A percentile compares a stretch with the other conserved stretches of the same genome.
These are phyloP conservation scores for Neopestalotiopsis clavispora DNA, from an alignment of 2,329 filamentous ascomycete species.

Conservation along the genomic window DNA sequence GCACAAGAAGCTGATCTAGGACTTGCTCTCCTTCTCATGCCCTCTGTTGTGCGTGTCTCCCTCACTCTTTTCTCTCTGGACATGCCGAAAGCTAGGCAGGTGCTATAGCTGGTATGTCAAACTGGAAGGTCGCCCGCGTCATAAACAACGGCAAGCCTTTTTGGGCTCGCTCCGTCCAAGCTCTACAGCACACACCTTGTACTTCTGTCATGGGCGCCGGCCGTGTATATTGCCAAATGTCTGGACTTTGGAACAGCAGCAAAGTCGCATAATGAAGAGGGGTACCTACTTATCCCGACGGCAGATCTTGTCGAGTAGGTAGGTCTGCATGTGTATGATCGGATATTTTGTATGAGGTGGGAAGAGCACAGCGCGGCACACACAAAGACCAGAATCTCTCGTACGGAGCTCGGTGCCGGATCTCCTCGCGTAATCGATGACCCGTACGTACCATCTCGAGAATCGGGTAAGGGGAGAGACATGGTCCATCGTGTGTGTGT, in stretches of 20 bases:
- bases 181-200: background rate
- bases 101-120: constrained; percentile 5
- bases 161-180: constrained; percentile 6
- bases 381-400: background rate
- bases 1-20: background rate
- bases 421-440: background rate
- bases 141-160: background rate
- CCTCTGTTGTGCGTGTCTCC: no score
- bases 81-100: constrained; percentile 7
- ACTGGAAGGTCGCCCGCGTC: background rate
- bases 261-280: background rate
- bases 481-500: background rate
- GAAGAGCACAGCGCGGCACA: background rate
- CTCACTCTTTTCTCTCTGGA: background rate
- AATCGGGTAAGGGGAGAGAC: background rate
- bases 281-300: background rate
- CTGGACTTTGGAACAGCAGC: background rate
- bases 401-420: constrained; percentile 9
- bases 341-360: background rate
- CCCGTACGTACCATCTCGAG: background rate
- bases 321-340: background rate
- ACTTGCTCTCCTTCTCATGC: background rate
- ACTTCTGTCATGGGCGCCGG: background rate
- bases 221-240: background rate
- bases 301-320: background rate